Evolutionary conservation across 306 rosid species (phyloP).

Genomic region (Citrullus mucosospermus): DNA sequence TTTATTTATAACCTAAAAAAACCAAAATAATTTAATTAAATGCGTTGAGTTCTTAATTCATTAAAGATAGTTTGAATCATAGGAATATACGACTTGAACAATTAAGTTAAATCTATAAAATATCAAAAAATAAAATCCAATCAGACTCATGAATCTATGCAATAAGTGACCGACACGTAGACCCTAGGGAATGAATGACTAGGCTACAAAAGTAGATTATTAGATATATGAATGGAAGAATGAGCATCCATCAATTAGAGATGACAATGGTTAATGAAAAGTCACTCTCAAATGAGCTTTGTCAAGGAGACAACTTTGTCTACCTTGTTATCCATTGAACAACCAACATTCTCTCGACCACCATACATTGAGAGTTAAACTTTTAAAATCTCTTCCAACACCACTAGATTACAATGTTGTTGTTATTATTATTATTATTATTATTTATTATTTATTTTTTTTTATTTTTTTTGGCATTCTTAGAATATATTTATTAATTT

Average conservation of each 20-base stretch:
- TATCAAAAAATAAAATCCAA: not conserved
- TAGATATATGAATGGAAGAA: not conserved
- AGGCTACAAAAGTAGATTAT: not conserved
- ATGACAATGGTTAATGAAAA: not conserved
- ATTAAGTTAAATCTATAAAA: not conserved
- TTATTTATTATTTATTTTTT: too few species aligned
- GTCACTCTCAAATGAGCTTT: not conserved
- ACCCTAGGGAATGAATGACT: not conserved
- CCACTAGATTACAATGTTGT: not conserved
- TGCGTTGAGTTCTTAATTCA: not conserved
- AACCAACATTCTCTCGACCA: not conserved
- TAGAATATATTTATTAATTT: not conserved
- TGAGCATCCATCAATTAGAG: not conserved
- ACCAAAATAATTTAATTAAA: not conserved
- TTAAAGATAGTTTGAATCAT: not conserved
- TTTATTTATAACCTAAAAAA: too few species aligned
- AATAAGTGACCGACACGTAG: not conserved
- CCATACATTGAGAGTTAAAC: not conserved
- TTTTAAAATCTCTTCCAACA: not conserved
- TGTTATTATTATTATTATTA: not conserved
- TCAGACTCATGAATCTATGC: not conserved
- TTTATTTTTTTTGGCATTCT: not conserved
- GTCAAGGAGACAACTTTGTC: slow-evolving; percentile 6
- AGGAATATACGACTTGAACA: not conserved
- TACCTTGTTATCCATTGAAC: not conserved